These are phyloP conservation scores for Polytrichum formosum DNA, from an alignment of 225 moss, liverwort and hornwort genomes.

Conservation along the genomic window DNA sequence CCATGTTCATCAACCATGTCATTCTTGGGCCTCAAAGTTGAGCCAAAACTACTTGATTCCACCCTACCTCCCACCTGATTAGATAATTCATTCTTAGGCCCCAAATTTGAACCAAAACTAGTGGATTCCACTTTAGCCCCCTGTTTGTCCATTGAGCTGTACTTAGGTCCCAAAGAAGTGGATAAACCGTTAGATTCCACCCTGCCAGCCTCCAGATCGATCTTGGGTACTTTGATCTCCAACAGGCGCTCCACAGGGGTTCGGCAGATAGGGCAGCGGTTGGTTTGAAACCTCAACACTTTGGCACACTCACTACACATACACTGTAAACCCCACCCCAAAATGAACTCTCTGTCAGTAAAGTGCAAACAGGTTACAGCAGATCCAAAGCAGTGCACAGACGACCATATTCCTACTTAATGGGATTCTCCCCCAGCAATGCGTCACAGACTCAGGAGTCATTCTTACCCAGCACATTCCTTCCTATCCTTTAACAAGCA, in stretches of 20 bases:
- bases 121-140: conserved; percentile 35
- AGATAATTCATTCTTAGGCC: conserved; percentile 20
- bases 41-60: conserved; percentile 26
- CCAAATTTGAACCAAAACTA: conserved; percentile 22
- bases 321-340: conserved; percentile 49
- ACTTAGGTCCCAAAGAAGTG: conserved; percentile 44
- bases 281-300: conserved; percentile 80
- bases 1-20: conserved; percentile 21
- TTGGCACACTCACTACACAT: conserved; percentile 99
- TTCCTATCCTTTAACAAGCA: background rate
- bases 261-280: conserved; percentile 96
- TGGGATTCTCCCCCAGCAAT: too few relatives aligned
- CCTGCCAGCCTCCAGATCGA: conserved; percentile 17
- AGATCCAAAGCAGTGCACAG: too few relatives aligned
- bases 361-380: too few relatives aligned
- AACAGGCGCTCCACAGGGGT: conserved; percentile 79
- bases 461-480: too few relatives aligned
- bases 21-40: conserved; percentile 43
- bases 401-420: too few relatives aligned
- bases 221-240: conserved; percentile 71
- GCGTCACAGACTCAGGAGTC: too few relatives aligned
- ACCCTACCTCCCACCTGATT: conserved; percentile 19
- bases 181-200: conserved; percentile 19
- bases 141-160: conserved; percentile 20
- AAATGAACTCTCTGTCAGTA: background rate